Conservation (phyloP, 2,329 filamentous ascomycete genomes). For the Pseudogymnoascus sp. region DNA sequence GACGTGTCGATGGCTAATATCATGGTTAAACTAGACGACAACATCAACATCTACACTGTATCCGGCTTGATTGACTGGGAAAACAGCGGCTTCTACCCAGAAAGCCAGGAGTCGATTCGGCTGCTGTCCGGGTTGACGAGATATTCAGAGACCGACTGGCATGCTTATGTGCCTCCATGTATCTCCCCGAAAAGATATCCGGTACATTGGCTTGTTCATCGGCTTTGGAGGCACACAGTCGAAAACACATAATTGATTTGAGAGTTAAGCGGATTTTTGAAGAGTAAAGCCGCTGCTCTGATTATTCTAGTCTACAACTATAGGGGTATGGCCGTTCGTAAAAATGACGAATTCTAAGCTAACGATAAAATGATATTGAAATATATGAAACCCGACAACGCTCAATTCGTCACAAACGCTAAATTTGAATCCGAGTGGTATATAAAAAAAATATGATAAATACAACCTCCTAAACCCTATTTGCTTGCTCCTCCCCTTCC, state of each 20-base stretch:
- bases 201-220: neutral
- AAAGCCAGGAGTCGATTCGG: constrained; percentile 13
- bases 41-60: constrained; percentile 10
- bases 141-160: constrained; percentile 12
- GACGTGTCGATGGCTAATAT: constrained; percentile 17
- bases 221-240: neutral
- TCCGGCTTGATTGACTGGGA: constrained; percentile 18
- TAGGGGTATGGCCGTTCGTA: too few species aligned
- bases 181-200: constrained; percentile 10
- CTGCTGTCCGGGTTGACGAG: neutral
- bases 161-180: constrained; percentile 8
- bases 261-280: neutral
- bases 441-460: neutral
- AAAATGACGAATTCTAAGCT: neutral
- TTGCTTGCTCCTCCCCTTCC: neutral
- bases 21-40: constrained; percentile 14
- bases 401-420: neutral
- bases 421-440: neutral
- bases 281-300: neutral
- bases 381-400: neutral
- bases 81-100: constrained; percentile 16
- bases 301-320: neutral
- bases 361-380: neutral
- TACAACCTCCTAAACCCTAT: neutral
- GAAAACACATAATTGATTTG: neutral